A percentile compares a stretch with the other conserved stretches of the same genome.
These are phyloP conservation scores for Phialophora tarda DNA, from an alignment of 2,329 filamentous ascomycete species.

Conservation along the genomic window DNA sequence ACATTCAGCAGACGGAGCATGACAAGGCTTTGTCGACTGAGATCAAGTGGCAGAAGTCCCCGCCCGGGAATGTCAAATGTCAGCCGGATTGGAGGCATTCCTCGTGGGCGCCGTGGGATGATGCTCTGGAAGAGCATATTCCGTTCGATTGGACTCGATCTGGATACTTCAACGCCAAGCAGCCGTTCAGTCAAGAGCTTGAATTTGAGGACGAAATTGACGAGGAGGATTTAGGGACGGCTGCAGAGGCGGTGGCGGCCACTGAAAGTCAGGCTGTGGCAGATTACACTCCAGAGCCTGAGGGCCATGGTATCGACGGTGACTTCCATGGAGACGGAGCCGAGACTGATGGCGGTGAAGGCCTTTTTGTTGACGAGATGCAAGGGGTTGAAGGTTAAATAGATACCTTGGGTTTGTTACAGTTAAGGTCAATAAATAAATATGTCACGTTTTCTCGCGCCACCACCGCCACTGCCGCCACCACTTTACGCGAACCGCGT, in stretches of 20 bases:
- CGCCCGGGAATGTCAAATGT: constrained; percentile 39
- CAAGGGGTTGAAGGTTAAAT: not conserved
- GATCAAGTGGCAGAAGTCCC: constrained; percentile 37
- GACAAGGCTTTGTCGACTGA: constrained; percentile 17
- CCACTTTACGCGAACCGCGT: constrained; percentile 24
- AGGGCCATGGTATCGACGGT: not conserved
- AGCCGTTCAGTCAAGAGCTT: constrained; percentile 15
- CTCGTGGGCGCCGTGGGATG: constrained; percentile 28
- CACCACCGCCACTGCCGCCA: not conserved
- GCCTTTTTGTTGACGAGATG: not conserved
- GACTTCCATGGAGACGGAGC: not conserved
- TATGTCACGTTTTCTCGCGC: constrained; percentile 22
- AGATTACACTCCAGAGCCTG: not conserved
- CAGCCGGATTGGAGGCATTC: constrained; percentile 26
- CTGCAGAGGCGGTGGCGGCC: no score
- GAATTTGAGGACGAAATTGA: constrained; percentile 16
- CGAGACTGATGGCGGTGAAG: not conserved
- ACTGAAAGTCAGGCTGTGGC: not conserved
- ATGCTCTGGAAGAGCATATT: constrained; percentile 14
- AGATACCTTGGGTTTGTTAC: not conserved
- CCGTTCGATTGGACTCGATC: constrained; percentile 25
- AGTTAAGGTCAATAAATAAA: not conserved
- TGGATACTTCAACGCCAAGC: constrained; percentile 26
- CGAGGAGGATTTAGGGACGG: not conserved
- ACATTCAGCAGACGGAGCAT: constrained; percentile 26